These are phyloP conservation scores for Beta macrorhiza DNA, from an alignment of 179 eudicot genomes.

Conservation along the genomic window DNA sequence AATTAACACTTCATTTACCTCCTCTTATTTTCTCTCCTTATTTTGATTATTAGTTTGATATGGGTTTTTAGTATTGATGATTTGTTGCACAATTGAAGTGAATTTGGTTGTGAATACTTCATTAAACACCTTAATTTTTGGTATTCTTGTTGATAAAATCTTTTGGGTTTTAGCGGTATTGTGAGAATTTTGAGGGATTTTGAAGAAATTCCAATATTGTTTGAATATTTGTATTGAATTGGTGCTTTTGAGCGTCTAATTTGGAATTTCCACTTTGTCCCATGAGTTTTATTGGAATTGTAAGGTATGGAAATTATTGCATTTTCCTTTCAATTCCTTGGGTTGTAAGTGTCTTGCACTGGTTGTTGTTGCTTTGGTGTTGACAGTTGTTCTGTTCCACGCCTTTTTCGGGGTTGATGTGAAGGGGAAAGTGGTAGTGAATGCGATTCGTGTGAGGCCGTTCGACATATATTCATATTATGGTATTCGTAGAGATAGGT, in stretches of 20 bases:
- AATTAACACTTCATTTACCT: too few relatives aligned
- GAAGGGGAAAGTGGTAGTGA: constrained; percentile 19
- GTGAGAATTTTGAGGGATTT: too few relatives aligned
- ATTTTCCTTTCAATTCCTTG: constrained; percentile 42
- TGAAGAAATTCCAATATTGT: not conserved
- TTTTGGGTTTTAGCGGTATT: too few relatives aligned
- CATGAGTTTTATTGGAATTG: constrained; percentile 32
- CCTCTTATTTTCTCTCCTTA: too few relatives aligned
- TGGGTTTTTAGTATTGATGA: too few relatives aligned
- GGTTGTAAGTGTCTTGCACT: constrained; percentile 53
- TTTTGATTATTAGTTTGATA: too few relatives aligned
- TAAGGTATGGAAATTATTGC: constrained; percentile 41
- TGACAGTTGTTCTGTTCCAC: constrained; percentile 42
- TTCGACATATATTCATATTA: not conserved
- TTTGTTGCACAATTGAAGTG: too few relatives aligned
- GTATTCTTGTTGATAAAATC: too few relatives aligned
- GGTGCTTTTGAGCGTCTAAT: constrained; percentile 1
- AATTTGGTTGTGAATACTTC: too few relatives aligned
- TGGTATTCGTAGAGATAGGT: constrained; percentile 41
- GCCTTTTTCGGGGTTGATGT: constrained; percentile 29
- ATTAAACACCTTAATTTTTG: too few relatives aligned
- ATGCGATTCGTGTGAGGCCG: too few relatives aligned
- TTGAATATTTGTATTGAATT: not conserved
- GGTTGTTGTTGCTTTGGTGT: constrained; percentile 40
- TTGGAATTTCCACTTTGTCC: not conserved